Evolutionary conservation across 805 yeast genomes (phyloP).

Genomic region (Yueomyces sp.): DNA sequence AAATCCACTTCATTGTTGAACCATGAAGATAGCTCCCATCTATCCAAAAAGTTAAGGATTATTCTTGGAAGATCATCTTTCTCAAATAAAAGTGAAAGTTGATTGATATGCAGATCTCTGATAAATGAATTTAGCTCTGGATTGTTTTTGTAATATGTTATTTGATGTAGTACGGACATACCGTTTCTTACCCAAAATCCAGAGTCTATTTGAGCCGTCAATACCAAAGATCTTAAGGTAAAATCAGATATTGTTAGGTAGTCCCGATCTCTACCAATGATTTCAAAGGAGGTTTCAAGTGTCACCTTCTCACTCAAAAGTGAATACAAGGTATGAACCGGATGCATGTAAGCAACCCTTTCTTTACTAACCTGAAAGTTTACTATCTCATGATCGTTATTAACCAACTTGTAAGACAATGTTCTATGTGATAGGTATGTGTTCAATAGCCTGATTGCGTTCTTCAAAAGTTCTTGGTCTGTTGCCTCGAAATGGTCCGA

Average conservation of each 20-base stretch:
- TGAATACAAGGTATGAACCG: conserved; percentile 44
- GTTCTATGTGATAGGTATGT: conserved; percentile 8
- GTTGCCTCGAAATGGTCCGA: neutral
- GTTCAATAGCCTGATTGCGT: conserved; percentile 8
- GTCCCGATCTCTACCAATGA: conserved; percentile 16
- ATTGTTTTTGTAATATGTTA: conserved; percentile 35
- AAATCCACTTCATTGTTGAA: conserved; percentile 23
- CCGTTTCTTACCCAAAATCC: conserved; percentile 75
- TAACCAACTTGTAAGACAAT: conserved; percentile 12
- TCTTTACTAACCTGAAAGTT: conserved; percentile 34
- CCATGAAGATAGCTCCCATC: conserved; percentile 50
- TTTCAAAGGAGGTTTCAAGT: conserved; percentile 10
- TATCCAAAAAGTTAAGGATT: conserved; percentile 39
- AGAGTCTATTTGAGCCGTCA: conserved; percentile 44
- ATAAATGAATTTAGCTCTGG: conserved; percentile 42
- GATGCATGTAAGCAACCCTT: conserved; percentile 45
- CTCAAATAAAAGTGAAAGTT: conserved; percentile 41
- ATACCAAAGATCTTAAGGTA: conserved; percentile 45
- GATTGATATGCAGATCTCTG: conserved; percentile 65
- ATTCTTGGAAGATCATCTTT: conserved; percentile 39
- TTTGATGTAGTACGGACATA: conserved; percentile 35
- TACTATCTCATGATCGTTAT: conserved; percentile 15
- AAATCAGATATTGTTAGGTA: conserved; percentile 40
- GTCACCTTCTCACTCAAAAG: conserved; percentile 21
- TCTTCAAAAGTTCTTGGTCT: conserved; percentile 12